These are phyloP conservation scores for Trichoderma koningiopsis DNA, from an alignment of 2,329 filamentous ascomycete genomes.

Conservation along the genomic window DNA sequence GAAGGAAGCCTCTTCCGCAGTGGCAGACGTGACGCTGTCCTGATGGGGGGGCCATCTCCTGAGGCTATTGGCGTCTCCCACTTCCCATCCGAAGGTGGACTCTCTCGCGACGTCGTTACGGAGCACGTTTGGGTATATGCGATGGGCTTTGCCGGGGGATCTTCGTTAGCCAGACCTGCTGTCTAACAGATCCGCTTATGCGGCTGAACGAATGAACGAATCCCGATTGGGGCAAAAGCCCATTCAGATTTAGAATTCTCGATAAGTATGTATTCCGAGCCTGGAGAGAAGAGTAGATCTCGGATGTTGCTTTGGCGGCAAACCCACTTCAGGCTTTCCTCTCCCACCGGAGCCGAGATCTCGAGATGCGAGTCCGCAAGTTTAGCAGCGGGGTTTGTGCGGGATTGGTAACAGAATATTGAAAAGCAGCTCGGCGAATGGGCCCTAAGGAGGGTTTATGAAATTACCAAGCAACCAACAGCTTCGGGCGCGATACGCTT, in stretches of 20 bases:
- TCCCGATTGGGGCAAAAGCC: neutral
- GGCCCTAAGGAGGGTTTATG: neutral
- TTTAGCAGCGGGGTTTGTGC: neutral
- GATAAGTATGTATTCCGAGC: neutral
- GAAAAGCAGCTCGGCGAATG: neutral
- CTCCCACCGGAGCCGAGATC: conserved; percentile 20
- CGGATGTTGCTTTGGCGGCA: neutral
- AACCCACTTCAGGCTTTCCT: neutral
- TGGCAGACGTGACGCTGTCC: conserved; percentile 41
- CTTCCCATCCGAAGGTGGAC: conserved; percentile 20
- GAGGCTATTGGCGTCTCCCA: conserved; percentile 14
- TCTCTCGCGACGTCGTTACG: neutral
- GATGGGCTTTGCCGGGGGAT: neutral
- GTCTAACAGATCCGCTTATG: neutral
- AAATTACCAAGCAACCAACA: conserved; percentile 5
- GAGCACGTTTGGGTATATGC: neutral
- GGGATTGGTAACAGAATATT: neutral
- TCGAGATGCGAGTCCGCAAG: neutral
- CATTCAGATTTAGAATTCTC: neutral
- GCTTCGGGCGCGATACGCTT: neutral
- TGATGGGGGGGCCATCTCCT: conserved; percentile 23
- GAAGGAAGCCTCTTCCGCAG: conserved; percentile 45
- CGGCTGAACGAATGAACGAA: neutral
- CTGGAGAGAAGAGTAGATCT: neutral
- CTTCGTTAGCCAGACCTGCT: neutral